Evolutionary conservation across 192 early-diverging fungal species (phyloP), one percentile per base, ranked within the genome.

Genomic region (Mortierella hygrophila): DNA sequence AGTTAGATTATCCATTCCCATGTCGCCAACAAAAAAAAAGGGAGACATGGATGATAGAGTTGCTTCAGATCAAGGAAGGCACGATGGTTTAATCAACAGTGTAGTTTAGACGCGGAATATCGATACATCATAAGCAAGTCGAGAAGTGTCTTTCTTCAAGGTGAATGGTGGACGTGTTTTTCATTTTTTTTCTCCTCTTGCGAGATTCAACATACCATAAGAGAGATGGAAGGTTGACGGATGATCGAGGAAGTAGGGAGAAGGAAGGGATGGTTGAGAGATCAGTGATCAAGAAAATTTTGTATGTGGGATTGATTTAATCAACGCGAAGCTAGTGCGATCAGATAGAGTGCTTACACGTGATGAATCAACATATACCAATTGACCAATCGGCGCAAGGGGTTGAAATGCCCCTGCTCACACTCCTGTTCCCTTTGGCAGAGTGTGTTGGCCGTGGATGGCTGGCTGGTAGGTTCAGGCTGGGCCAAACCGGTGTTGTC

Each of bases 31-130:
- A 46, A 46, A 46, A 44, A 46, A 46, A 46, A 46, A 46, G n/a
- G n/a, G 63, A 68, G 44, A 46, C n/a, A 76, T 0, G 2, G 21
- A 4, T 1, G 68, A 9, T 29, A 70, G 46, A 40, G 21, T 83
- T 83, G 82, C 82, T 83, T 83, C 82, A 83, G 82, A 83, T 83
- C 82, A 83, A 83, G 82, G 82, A 83, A 83, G 82, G 82, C 82
- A 83, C 82, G 82, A 78, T 78, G 65, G 54, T 83, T 83, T 18
- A 78, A 75, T 83, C 82, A 83, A 83, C 82, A 83, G 54, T 68
- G 47, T 54, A 75, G 72, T 83, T 83, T 78, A 83, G 82, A 83
- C 82, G 76, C 65, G 82, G 82, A 83, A 72, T 57, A 78, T 78
- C 82, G 82, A 83, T 78, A 83, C 82, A 83, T 83, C 82, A 78